phyloP scores from a whole-genome alignment of 2,329 filamentous ascomycete species.

The Fusarium sp. region DNA sequence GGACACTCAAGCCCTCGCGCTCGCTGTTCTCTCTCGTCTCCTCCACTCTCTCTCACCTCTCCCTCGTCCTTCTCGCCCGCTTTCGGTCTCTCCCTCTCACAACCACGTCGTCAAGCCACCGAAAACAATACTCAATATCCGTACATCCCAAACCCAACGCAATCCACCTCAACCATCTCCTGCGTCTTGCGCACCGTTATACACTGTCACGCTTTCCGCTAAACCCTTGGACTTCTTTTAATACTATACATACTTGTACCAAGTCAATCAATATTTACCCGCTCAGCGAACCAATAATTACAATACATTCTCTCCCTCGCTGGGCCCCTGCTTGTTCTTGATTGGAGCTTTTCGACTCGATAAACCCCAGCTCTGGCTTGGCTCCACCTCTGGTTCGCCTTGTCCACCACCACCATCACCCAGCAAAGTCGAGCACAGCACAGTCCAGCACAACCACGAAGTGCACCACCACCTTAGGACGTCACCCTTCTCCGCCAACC shows the following conservation, averaged over 20 bases:
- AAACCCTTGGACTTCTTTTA: not conserved
- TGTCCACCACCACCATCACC: slow-evolving; percentile 23
- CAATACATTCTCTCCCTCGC: slow-evolving; percentile 14
- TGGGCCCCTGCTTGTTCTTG: not conserved
- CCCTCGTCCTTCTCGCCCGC: slow-evolving; percentile 14
- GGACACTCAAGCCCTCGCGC: slow-evolving; percentile 10
- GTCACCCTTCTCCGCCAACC: slow-evolving; percentile 30
- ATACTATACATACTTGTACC: not conserved
- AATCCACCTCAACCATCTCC: slow-evolving; percentile 2
- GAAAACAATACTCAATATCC: slow-evolving; percentile 28
- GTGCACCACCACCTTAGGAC: slow-evolving; percentile 19
- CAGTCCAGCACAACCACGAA: not conserved
- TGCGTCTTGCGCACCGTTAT: slow-evolving; percentile 19
- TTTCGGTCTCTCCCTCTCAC: slow-evolving; percentile 35
- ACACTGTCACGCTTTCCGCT: slow-evolving; percentile 12
- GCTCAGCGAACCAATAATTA: slow-evolving; percentile 14
- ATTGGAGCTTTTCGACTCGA: slow-evolving; percentile 23
- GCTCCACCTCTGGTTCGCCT: slow-evolving; percentile 35
- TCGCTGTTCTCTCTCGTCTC: not conserved
- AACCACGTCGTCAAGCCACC: slow-evolving; percentile 35
- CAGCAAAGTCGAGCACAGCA: slow-evolving; percentile 2
- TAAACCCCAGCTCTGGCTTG: slow-evolving; percentile 29
- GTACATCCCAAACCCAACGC: not conserved
- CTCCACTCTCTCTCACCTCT: not conserved
- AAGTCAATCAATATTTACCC: not conserved